Conservation (phyloP, 2,329 filamentous ascomycete genomes). For the Fusarium anthophilum region DNA sequence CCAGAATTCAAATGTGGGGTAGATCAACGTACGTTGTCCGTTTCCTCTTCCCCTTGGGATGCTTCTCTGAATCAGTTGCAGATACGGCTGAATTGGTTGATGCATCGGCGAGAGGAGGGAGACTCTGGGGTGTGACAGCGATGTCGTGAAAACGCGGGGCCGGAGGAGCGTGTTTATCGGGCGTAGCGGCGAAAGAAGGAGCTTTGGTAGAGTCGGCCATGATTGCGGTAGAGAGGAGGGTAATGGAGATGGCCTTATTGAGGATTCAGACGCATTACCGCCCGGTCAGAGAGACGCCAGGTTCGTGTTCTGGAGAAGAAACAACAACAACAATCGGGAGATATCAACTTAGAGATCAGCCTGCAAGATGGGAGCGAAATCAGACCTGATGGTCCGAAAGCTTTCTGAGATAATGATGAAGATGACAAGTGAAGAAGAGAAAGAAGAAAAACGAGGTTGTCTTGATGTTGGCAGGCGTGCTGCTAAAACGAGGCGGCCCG, state of each 20-base stretch:
- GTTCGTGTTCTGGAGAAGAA: conserved; percentile 10
- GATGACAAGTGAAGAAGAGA: conserved; percentile 14
- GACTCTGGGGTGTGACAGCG: conserved; percentile 34
- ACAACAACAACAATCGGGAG: neutral
- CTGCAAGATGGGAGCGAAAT: neutral
- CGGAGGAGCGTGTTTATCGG: conserved; percentile 39
- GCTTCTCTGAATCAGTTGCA: conserved; percentile 49
- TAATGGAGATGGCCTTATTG: conserved; percentile 41
- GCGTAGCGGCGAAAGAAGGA: conserved; percentile 33
- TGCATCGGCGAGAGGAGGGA: conserved; percentile 35
- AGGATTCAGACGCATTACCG: conserved; percentile 42
- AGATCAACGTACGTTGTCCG: conserved; percentile 63
- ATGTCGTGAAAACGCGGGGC: conserved; percentile 39
- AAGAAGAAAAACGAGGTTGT: conserved; percentile 30
- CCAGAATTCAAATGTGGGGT: neutral
- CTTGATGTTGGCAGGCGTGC: conserved; percentile 33
- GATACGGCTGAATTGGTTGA: conserved; percentile 15
- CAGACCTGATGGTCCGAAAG: neutral
- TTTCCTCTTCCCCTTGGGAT: conserved; percentile 70
- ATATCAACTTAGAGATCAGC: conserved; percentile 1
- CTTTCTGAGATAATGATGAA: conserved; percentile 5
- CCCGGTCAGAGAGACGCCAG: conserved; percentile 27
- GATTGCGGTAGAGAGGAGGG: conserved; percentile 34
- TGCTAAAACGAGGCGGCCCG: conserved; percentile 43
- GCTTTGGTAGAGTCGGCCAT: conserved; percentile 40